These are phyloP conservation scores for Hypoxylon rickii DNA, from an alignment of 495 filamentous ascomycete species.

Conservation along the genomic window DNA sequence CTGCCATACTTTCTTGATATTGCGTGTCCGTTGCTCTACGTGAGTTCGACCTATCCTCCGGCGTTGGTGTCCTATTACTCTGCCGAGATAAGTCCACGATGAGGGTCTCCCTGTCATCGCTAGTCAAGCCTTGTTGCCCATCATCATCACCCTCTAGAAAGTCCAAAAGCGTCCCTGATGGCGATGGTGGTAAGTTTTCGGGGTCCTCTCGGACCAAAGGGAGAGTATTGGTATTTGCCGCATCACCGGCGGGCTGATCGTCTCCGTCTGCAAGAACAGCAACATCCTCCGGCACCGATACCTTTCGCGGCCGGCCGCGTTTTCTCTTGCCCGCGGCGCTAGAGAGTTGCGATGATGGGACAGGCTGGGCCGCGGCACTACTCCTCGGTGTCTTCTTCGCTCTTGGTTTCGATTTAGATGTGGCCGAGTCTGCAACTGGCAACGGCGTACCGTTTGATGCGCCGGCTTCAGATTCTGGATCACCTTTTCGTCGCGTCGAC, in stretches of 20 bases:
- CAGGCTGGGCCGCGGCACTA: constrained; percentile 2
- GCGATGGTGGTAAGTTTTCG: not conserved
- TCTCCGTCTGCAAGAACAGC: constrained; percentile 25
- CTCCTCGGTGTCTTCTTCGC: constrained; percentile 35
- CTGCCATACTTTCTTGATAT: constrained; percentile 15
- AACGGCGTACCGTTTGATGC: constrained; percentile 11
- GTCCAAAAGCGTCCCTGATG: not conserved
- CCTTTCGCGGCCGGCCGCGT: constrained; percentile 38
- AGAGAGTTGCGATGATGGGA: constrained; percentile 35
- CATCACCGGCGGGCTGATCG: not conserved
- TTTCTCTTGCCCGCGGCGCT: constrained; percentile 28
- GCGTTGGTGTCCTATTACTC: constrained; percentile 16
- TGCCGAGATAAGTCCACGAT: constrained; percentile 17
- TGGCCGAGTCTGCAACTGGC: constrained; percentile 9
- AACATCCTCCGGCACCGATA: constrained; percentile 32
- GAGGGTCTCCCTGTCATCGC: constrained; percentile 30
- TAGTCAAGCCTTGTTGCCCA: constrained; percentile 31
- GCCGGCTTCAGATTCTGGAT: constrained; percentile 28
- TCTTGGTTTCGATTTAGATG: constrained; percentile 40
- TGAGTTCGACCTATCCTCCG: constrained; percentile 9
- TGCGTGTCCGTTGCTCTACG: constrained; percentile 1
- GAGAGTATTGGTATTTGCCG: constrained; percentile 2
- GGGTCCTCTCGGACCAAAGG: constrained; percentile 2
- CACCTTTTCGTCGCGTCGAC: constrained; percentile 28
- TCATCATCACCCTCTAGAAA: not conserved